Percentiles rank a stretch among this genome's conserved stretches.
phyloP scores from a whole-genome alignment of 805 yeast genomes.

The Kockiozyma suomiensis region DNA sequence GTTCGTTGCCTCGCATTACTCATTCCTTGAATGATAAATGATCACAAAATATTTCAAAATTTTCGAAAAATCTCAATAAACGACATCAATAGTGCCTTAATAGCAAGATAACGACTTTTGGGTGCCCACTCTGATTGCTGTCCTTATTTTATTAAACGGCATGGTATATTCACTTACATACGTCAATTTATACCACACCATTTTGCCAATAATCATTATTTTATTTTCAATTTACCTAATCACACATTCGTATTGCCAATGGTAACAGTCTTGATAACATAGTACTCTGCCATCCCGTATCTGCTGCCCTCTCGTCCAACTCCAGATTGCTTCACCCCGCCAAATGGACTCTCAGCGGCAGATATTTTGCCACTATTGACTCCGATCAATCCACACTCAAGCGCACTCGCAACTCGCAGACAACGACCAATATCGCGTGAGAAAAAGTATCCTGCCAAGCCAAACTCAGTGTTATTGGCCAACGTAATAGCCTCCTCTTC shows the following conservation, averaged over 20 bases:
- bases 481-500: slow-evolving; percentile 62
- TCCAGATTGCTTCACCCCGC: slow-evolving; percentile 69
- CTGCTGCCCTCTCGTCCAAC: slow-evolving; percentile 72
- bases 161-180: neutral
- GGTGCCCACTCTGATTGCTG: too few species aligned
- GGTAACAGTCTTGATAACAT: slow-evolving; percentile 29
- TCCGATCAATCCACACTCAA: slow-evolving; percentile 81
- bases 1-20: too few species aligned
- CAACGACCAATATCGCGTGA: slow-evolving; percentile 58
- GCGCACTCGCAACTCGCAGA: slow-evolving; percentile 64
- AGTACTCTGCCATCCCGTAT: slow-evolving; percentile 54
- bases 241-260: slow-evolving; percentile 21
- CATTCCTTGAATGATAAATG: too few species aligned
- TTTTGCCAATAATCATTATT: too few species aligned
- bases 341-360: slow-evolving; percentile 53
- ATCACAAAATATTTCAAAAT: too few species aligned
- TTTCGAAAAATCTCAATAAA: too few species aligned
- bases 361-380: slow-evolving; percentile 74
- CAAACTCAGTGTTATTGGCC: slow-evolving; percentile 66
- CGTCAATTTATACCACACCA: neutral
- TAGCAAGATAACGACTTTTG: too few species aligned
- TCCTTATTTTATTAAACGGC: too few species aligned
- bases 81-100: too few species aligned
- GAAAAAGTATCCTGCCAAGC: slow-evolving; percentile 79
- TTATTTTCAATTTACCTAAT: neutral